phyloP scores from a whole-genome alignment of 179 eudicot species.

The Pouteria campechiana region DNA sequence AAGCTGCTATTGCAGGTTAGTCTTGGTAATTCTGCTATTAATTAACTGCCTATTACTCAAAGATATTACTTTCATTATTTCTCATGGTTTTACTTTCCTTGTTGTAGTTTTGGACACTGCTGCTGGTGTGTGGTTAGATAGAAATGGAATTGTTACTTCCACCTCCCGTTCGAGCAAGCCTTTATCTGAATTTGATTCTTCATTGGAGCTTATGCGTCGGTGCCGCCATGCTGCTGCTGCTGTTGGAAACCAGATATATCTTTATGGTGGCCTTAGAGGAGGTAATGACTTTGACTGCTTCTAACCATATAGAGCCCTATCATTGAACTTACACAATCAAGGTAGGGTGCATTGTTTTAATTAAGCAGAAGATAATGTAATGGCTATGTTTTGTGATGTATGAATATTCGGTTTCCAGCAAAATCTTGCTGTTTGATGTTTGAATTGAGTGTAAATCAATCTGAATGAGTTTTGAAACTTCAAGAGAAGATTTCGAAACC shows the following conservation, averaged over 20 bases:
- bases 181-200: slow-evolving; percentile 48
- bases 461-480: too few species aligned
- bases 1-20: slow-evolving; percentile 77
- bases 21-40: not conserved
- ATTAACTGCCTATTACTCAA: not conserved
- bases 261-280: slow-evolving; percentile 94
- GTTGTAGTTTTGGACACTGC: slow-evolving; percentile 88
- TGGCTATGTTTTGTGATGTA: too few species aligned
- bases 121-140: slow-evolving; percentile 98
- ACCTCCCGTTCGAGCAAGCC: slow-evolving; percentile 50
- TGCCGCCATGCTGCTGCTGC: slow-evolving; percentile 98
- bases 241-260: slow-evolving; percentile 56
- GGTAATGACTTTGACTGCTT: slow-evolving; percentile 27
- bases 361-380: too few species aligned
- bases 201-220: slow-evolving; percentile 83
- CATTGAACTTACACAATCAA: too few species aligned
- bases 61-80: slow-evolving; percentile 1
- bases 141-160: slow-evolving; percentile 82
- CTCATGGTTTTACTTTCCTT: slow-evolving; percentile 4
- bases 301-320: too few species aligned
- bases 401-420: too few species aligned
- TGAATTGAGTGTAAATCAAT: too few species aligned
- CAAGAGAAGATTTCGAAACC: too few species aligned
- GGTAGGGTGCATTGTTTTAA: too few species aligned
- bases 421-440: too few species aligned